Percentiles rank a stretch among this genome's conserved stretches.
Conservation (phyloP, 805 yeast species). For the Wickerhamiella cacticola region DNA sequence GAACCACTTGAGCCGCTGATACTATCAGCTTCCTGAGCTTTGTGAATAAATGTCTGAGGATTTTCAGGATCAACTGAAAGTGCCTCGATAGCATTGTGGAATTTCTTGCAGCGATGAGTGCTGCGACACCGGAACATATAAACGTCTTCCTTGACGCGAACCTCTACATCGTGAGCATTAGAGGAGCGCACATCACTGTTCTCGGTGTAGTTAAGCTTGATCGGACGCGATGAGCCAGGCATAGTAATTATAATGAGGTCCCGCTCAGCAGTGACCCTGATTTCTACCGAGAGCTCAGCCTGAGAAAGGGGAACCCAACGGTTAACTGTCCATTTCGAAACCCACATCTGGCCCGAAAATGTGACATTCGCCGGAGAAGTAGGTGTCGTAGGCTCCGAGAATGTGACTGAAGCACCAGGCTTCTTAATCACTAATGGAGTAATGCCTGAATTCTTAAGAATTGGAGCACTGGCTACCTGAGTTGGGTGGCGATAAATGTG, state of each 20-base stretch:
- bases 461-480: slow-evolving; percentile 1
- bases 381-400: slow-evolving; percentile 10
- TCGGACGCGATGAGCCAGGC: slow-evolving; percentile 8
- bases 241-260: slow-evolving; percentile 10
- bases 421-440: slow-evolving; percentile 4
- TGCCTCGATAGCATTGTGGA: slow-evolving; percentile 17
- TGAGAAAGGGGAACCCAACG: slow-evolving; percentile 24
- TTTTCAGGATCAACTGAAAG: slow-evolving; percentile 16
- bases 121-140: slow-evolving; percentile 24
- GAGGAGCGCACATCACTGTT: slow-evolving; percentile 19
- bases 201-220: slow-evolving; percentile 13
- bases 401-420: slow-evolving; percentile 4
- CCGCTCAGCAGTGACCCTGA: slow-evolving; percentile 12
- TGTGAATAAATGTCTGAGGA: background rate
- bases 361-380: slow-evolving; percentile 6
- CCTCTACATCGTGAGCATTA: slow-evolving; percentile 22
- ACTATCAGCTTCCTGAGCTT: background rate
- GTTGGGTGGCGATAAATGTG: background rate
- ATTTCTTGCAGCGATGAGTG: slow-evolving; percentile 18
- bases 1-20: slow-evolving; percentile 6
- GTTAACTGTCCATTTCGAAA: slow-evolving; percentile 20
- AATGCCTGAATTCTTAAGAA: background rate
- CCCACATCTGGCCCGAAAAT: slow-evolving; percentile 21
- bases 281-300: slow-evolving; percentile 20
- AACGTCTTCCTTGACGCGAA: slow-evolving; percentile 18